Percentiles rank a stretch among this genome's conserved stretches.
Conservation (phyloP, 306 rosid species). For the Fragaria vesca region DNA sequence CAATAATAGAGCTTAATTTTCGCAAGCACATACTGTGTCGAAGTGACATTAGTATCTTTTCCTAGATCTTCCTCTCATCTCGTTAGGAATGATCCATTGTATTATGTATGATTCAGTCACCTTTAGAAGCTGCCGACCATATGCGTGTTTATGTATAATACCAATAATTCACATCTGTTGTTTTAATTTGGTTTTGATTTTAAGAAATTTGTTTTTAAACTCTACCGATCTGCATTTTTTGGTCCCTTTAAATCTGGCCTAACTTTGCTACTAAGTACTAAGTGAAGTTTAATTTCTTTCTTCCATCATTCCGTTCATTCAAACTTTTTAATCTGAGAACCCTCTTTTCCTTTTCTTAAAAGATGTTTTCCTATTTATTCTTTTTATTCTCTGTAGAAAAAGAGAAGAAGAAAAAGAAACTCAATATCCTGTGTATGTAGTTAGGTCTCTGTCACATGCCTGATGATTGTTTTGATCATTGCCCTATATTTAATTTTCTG, state of each 20-base stretch:
- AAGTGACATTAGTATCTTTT: neutral
- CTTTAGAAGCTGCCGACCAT: neutral
- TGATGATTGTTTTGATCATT: constrained; percentile 10
- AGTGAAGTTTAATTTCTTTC: neutral
- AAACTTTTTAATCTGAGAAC: neutral
- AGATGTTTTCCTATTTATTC: neutral
- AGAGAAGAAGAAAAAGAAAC: neutral
- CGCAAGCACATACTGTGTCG: neutral
- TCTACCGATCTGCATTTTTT: neutral
- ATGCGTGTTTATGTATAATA: neutral
- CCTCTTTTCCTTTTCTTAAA: neutral
- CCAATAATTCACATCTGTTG: neutral
- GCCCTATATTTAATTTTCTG: neutral
- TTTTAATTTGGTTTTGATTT: neutral
- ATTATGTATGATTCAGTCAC: neutral
- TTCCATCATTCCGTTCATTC: neutral
- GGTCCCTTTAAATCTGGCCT: neutral
- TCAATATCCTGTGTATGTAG: neutral
- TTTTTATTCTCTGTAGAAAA: neutral
- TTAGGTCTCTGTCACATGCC: neutral
- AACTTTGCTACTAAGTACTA: neutral
- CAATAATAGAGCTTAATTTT: neutral
- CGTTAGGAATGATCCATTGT: neutral
- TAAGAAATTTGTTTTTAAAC: neutral
- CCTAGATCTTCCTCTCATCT: neutral